Conservation (phyloP, 2,329 filamentous ascomycete species). For the Monosporascus sp. region DNA sequence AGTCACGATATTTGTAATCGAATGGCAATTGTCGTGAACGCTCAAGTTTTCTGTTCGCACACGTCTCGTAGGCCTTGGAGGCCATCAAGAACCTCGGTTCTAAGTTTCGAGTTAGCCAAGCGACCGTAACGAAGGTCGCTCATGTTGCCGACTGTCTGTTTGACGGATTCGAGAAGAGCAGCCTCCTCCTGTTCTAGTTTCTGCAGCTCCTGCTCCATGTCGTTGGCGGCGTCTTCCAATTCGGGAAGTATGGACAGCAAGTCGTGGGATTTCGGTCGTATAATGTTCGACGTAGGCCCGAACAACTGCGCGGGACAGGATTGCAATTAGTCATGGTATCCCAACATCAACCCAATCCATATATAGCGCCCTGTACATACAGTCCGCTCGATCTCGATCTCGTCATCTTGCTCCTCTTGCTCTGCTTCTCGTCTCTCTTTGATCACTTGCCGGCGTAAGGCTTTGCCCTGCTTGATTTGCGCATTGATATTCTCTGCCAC, state of each 20-base stretch:
- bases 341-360: background rate
- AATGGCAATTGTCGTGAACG: slow-evolving; percentile 5
- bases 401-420: slow-evolving; percentile 53
- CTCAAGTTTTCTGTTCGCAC: slow-evolving; percentile 47
- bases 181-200: slow-evolving; percentile 61
- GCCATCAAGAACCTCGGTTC: slow-evolving; percentile 62
- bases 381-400: slow-evolving; percentile 57
- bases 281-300: slow-evolving; percentile 39
- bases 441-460: slow-evolving; percentile 52
- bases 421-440: slow-evolving; percentile 48
- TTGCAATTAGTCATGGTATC: slow-evolving; percentile 4
- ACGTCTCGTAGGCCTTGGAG: slow-evolving; percentile 58
- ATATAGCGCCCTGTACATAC: slow-evolving; percentile 31
- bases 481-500: slow-evolving; percentile 60
- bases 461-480: slow-evolving; percentile 58
- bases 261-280: slow-evolving; percentile 51
- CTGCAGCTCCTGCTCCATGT: slow-evolving; percentile 64
- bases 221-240: slow-evolving; percentile 60
- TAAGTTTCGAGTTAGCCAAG: slow-evolving; percentile 59
- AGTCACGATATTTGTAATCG: slow-evolving; percentile 16
- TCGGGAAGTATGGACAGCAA: slow-evolving; percentile 61
- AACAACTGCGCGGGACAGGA: slow-evolving; percentile 47
- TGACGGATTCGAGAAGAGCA: slow-evolving; percentile 54
- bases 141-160: slow-evolving; percentile 62
- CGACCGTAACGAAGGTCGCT: slow-evolving; percentile 81